Evolutionary conservation across 2,329 filamentous ascomycete species (phyloP).

Genomic region (Fusarium sp.): DNA sequence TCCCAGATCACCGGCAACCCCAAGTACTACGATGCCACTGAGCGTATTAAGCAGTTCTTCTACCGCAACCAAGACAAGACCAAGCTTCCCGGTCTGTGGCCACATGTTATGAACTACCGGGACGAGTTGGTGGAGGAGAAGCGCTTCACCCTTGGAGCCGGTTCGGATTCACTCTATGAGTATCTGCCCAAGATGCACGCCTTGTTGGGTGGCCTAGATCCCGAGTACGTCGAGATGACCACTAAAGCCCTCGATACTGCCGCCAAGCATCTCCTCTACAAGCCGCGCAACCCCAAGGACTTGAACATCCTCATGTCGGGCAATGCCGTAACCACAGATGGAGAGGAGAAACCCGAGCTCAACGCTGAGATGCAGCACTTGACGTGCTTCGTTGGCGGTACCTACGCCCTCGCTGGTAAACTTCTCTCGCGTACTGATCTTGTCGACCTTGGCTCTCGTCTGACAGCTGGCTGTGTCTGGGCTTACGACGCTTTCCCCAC

Average conservation of each 20-base stretch:
- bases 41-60: constrained; percentile 76
- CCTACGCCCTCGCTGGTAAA: constrained; percentile 74
- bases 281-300: constrained; percentile 70
- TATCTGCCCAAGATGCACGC: constrained; percentile 69
- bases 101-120: constrained; percentile 70
- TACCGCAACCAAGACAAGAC: constrained; percentile 73
- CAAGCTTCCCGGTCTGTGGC: constrained; percentile 78
- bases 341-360: constrained; percentile 45
- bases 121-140: constrained; percentile 58
- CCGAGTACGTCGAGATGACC: constrained; percentile 74
- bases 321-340: constrained; percentile 48
- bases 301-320: constrained; percentile 70
- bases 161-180: constrained; percentile 65
- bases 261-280: constrained; percentile 72
- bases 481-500: constrained; percentile 61
- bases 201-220: constrained; percentile 73
- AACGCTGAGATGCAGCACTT: constrained; percentile 65
- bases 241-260: constrained; percentile 69
- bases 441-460: constrained; percentile 58
- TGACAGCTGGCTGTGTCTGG: constrained; percentile 66
- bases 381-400: constrained; percentile 76
- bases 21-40: constrained; percentile 81
- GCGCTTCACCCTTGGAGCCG: constrained; percentile 58
- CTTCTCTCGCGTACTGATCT: constrained; percentile 64
- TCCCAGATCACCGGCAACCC: constrained; percentile 77